Evolutionary conservation across 257 asterid species (phyloP).

Genomic region (Plectranthus barbatus): DNA sequence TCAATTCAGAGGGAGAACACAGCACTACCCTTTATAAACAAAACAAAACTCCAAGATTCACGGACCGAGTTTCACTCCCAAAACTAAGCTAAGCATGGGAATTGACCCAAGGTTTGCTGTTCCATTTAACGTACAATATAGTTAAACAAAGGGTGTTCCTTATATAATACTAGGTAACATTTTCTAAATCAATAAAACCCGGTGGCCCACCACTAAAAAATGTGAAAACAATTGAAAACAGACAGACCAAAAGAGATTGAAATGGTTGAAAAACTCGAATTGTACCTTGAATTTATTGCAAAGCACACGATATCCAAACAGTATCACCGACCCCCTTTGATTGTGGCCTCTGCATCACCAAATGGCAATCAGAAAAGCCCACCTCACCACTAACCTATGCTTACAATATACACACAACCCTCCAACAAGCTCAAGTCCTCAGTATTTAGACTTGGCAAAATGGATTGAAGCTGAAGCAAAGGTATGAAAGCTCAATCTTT

Average conservation of each 20-base stretch:
- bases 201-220: slow-evolving; percentile 18
- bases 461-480: slow-evolving; percentile 43
- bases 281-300: slow-evolving; percentile 42
- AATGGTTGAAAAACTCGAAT: neutral
- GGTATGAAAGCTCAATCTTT: slow-evolving; percentile 16
- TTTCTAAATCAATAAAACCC: slow-evolving; percentile 10
- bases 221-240: slow-evolving; percentile 15
- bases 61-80: slow-evolving; percentile 42
- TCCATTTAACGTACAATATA: neutral
- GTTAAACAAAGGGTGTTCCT: slow-evolving; percentile 12
- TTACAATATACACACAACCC: neutral
- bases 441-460: slow-evolving; percentile 31
- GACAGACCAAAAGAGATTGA: slow-evolving; percentile 8
- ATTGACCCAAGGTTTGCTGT: slow-evolving; percentile 17
- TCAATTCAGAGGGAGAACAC: slow-evolving; percentile 2
- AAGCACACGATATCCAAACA: slow-evolving; percentile 38
- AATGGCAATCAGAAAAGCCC: slow-evolving; percentile 20
- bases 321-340: slow-evolving; percentile 63
- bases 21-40: slow-evolving; percentile 12
- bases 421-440: slow-evolving; percentile 26
- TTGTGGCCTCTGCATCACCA: slow-evolving; percentile 31
- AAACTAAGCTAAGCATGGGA: slow-evolving; percentile 15
- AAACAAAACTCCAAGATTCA: slow-evolving; percentile 16
- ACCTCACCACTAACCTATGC: slow-evolving; percentile 10
- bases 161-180: slow-evolving; percentile 33